Evolutionary conservation across 179 eudicot genomes (phyloP).

Genomic region (Silene coronaria): DNA sequence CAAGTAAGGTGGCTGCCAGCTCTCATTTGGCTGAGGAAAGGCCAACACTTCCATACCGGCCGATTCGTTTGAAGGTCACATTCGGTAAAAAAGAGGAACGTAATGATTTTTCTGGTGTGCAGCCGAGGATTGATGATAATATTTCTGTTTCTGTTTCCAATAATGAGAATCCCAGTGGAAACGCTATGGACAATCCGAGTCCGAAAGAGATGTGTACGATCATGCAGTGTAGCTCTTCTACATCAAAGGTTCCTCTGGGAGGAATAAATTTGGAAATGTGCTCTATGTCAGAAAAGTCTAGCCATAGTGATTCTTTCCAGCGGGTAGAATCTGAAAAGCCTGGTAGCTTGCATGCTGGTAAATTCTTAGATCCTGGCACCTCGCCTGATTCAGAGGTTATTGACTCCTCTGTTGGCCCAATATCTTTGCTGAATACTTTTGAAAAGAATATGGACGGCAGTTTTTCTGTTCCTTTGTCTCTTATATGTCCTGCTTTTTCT

Average conservation of each 20-base stretch:
- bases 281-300: slow-evolving; percentile 21
- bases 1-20: slow-evolving; percentile 26
- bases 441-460: slow-evolving; percentile 30
- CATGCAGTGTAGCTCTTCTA: slow-evolving; percentile 23
- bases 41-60: slow-evolving; percentile 34
- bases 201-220: slow-evolving; percentile 24
- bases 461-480: slow-evolving; percentile 29
- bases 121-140: slow-evolving; percentile 23
- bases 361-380: slow-evolving; percentile 60
- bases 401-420: slow-evolving; percentile 41
- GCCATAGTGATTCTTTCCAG: slow-evolving; percentile 21
- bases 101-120: slow-evolving; percentile 19
- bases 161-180: slow-evolving; percentile 19
- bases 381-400: slow-evolving; percentile 96
- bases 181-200: slow-evolving; percentile 20
- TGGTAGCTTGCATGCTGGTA: slow-evolving; percentile 30
- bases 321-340: slow-evolving; percentile 29
- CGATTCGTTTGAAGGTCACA: slow-evolving; percentile 60
- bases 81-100: slow-evolving; percentile 42
- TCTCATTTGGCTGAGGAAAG: slow-evolving; percentile 30
- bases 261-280: slow-evolving; percentile 18
- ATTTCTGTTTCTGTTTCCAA: slow-evolving; percentile 18
- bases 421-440: slow-evolving; percentile 30
- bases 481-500: slow-evolving; percentile 24
- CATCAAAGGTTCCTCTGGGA: slow-evolving; percentile 14